Conservation (phyloP, 768 basidiomycete species). For the Boletus barrowsii region DNA sequence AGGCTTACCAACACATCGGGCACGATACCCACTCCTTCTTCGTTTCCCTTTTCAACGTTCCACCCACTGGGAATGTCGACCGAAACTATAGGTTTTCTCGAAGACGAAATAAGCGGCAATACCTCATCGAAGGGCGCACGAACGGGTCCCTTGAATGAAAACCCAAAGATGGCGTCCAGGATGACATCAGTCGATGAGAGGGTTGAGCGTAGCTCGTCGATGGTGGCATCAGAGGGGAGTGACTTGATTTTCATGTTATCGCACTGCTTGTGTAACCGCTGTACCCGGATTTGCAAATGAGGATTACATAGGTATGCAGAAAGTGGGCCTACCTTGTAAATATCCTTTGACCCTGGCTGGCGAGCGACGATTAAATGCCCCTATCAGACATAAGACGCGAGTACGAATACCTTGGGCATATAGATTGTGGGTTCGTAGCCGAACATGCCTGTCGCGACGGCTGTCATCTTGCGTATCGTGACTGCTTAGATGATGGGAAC, state of each 20-base stretch:
- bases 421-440: slow-evolving; percentile 87
- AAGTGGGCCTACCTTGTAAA: slow-evolving; percentile 62
- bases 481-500: slow-evolving; percentile 13
- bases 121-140: slow-evolving; percentile 83
- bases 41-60: slow-evolving; percentile 82
- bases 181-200: slow-evolving; percentile 72
- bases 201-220: slow-evolving; percentile 45
- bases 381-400: not conserved
- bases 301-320: not conserved
- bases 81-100: slow-evolving; percentile 79
- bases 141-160: slow-evolving; percentile 91
- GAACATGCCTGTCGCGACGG: slow-evolving; percentile 66
- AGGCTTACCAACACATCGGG: slow-evolving; percentile 85
- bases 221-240: slow-evolving; percentile 48
- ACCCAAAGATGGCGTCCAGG: slow-evolving; percentile 96
- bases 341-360: slow-evolving; percentile 91
- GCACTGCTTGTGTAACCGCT: slow-evolving; percentile 86
- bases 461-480: not conserved
- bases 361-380: not conserved
- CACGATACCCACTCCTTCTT: slow-evolving; percentile 51
- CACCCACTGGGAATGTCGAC: slow-evolving; percentile 98
- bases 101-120: slow-evolving; percentile 60
- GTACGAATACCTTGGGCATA: slow-evolving; percentile 76
- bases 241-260: slow-evolving; percentile 83
- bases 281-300: not conserved